Conservation (phyloP, 805 yeast genomes). For the Suhomyces xylopsoci region DNA sequence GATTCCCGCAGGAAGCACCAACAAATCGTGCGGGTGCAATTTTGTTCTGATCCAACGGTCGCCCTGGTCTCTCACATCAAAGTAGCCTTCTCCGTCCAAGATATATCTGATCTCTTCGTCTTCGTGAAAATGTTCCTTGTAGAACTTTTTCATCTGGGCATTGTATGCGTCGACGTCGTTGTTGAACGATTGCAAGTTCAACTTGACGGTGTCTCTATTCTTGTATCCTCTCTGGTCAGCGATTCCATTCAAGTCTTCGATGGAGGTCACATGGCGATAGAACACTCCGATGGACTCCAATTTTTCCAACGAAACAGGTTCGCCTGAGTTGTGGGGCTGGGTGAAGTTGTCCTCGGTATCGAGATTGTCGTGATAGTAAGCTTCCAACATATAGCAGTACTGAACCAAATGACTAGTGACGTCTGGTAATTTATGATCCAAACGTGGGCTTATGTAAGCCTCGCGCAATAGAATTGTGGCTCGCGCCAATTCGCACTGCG, state of each 20-base stretch:
- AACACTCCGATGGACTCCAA: conserved; percentile 65
- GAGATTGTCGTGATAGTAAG: conserved; percentile 65
- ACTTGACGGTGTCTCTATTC: conserved; percentile 70
- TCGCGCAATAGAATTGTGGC: not conserved
- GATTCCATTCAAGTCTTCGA: conserved; percentile 57
- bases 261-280: conserved; percentile 50
- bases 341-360: conserved; percentile 56
- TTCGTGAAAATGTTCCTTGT: conserved; percentile 87
- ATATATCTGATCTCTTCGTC: conserved; percentile 95
- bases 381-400: conserved; percentile 27
- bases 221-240: conserved; percentile 72
- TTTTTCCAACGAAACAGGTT: conserved; percentile 45
- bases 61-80: conserved; percentile 71
- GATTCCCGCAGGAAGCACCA: conserved; percentile 86
- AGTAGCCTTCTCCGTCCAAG: conserved; percentile 85
- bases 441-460: not conserved
- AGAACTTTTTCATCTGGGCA: conserved; percentile 66
- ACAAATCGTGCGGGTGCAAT: conserved; percentile 60
- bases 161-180: conserved; percentile 54
- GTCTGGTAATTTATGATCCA: not conserved
- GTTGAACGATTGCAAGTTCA: conserved; percentile 60
- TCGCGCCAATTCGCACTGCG: not conserved
- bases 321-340: conserved; percentile 71
- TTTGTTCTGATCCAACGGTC: conserved; percentile 75
- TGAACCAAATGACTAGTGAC: no score